phyloP scores from a whole-genome alignment of 2,329 filamentous ascomycete genomes.

The Arthroderma sp. region DNA sequence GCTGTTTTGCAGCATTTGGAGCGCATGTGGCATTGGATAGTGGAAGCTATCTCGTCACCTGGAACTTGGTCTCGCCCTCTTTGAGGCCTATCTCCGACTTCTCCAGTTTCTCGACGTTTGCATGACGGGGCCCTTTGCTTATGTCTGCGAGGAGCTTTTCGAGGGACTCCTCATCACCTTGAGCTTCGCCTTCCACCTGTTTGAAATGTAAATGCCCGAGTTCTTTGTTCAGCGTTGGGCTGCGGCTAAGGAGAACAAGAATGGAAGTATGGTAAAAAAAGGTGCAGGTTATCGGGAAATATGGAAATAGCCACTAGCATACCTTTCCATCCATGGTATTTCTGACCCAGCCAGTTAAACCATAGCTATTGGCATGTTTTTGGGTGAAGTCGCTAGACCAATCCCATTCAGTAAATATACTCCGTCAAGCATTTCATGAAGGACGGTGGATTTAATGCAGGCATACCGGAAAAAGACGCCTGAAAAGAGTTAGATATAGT shows the following conservation, averaged over 20 bases:
- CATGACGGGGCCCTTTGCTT: constrained; percentile 57
- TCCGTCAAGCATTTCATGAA: neutral
- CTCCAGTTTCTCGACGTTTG: constrained; percentile 62
- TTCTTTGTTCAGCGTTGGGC: neutral
- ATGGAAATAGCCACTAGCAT: constrained; percentile 7
- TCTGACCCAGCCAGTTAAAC: constrained; percentile 36
- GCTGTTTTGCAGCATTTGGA: no score
- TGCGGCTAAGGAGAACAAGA: neutral
- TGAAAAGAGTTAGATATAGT: constrained; percentile 7
- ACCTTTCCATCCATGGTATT: constrained; percentile 36
- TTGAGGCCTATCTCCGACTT: constrained; percentile 52
- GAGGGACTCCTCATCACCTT: constrained; percentile 55
- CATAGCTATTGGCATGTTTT: constrained; percentile 28
- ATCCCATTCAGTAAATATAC: constrained; percentile 18
- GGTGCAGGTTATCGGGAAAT: neutral
- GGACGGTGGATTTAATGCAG: neutral
- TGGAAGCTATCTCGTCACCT: constrained; percentile 23
- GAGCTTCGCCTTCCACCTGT: constrained; percentile 80
- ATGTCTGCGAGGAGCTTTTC: constrained; percentile 61
- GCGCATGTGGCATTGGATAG: no score
- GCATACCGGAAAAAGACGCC: constrained; percentile 39
- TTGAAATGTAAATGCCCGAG: neutral
- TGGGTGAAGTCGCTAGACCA: constrained; percentile 32
- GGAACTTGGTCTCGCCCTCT: constrained; percentile 55
- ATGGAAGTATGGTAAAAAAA: neutral